Base-by-base conservation (phyloP, 2,329 filamentous ascomycete species). In the Dactylellina parvicollis region DNA sequence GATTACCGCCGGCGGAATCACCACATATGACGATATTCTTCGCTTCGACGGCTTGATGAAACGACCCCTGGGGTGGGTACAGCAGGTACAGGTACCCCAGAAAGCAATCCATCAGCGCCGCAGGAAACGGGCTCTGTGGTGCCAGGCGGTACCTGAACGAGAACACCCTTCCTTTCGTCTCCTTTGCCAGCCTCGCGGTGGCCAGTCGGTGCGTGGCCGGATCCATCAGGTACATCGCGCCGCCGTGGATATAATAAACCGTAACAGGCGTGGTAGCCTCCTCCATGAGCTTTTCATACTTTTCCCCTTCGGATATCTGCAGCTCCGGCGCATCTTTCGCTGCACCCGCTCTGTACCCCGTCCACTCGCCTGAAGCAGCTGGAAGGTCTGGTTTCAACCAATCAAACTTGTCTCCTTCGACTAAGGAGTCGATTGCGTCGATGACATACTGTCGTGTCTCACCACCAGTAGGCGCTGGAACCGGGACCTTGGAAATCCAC, bases 1-100 rank as follows among this genome's bases (percentile, higher is more conserved):
- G 85, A 76, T 90, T 90, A 1, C 90, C 91, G 12, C 92, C 91
- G 2, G 92, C 91, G 66, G 86, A 89, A 78, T 95, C 91, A 38
- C 91, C 91, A 1, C 85, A 84, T 76, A 95, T 83, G 8, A 92
- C 87, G 42, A 95, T 88, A 62, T 91, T 83, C 42, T 83, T 82
- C 0, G 91, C 84, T 4, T 83, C 81, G 0, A 94, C 85, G 1
- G 90, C 82, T 12, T 85, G 82, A 79, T 95, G 91, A 46, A 87
- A 85, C 0, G 90, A 85, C 16, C 85, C 89, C 0, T 86, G 83
- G 0, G 89, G 89, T 10, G 91, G 91, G 77, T 92, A 89, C 1
- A 95, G 83, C 4, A 93, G 83, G 0, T 86, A 86, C 34, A 95
- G 83, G 78, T 94, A 95, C 0, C 89, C 87, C 30, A 89, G 83